Conservation (phyloP, 176 grass and related monocot genomes). For the Cenchrus purpureus region DNA sequence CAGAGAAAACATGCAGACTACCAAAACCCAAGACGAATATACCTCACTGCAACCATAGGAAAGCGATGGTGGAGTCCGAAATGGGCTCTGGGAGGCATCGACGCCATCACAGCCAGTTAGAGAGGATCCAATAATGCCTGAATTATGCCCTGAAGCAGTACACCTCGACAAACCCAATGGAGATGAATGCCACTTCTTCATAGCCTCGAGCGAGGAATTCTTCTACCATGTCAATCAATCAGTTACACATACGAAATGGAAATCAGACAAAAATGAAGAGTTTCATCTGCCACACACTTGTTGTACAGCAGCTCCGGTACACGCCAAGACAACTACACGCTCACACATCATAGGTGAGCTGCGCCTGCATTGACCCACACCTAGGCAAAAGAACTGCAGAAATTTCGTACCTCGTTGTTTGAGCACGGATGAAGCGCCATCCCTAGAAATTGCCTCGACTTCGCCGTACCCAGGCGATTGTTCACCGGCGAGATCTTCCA, state of each 20-base stretch:
- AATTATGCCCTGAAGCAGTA: conserved; percentile 31
- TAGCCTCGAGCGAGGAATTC: conserved; percentile 59
- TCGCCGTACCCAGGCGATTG: conserved; percentile 55
- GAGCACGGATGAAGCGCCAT: conserved; percentile 68
- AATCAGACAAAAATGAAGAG: conserved; percentile 16
- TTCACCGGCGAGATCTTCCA: conserved; percentile 98
- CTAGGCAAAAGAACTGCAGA: background rate
- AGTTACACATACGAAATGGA: background rate
- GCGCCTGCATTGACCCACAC: background rate
- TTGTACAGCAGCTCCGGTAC: background rate
- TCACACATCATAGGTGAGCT: background rate
- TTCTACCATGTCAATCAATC: conserved; percentile 29
- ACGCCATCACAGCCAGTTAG: conserved; percentile 43
- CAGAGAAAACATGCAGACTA: background rate
- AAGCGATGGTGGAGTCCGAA: conserved; percentile 82
- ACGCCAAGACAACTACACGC: background rate
- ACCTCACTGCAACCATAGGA: conserved; percentile 69
- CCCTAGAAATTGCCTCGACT: conserved; percentile 61
- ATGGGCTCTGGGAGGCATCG: conserved; percentile 68
- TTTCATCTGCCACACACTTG: background rate
- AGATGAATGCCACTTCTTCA: conserved; percentile 76
- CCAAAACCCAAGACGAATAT: background rate
- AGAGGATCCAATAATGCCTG: conserved; percentile 16
- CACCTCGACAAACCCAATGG: conserved; percentile 48
- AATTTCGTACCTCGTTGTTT: conserved; percentile 53